These are phyloP conservation scores for Lecanoromycetidae sp. DNA, from an alignment of 2,329 filamentous ascomycete genomes.

Conservation along the genomic window DNA sequence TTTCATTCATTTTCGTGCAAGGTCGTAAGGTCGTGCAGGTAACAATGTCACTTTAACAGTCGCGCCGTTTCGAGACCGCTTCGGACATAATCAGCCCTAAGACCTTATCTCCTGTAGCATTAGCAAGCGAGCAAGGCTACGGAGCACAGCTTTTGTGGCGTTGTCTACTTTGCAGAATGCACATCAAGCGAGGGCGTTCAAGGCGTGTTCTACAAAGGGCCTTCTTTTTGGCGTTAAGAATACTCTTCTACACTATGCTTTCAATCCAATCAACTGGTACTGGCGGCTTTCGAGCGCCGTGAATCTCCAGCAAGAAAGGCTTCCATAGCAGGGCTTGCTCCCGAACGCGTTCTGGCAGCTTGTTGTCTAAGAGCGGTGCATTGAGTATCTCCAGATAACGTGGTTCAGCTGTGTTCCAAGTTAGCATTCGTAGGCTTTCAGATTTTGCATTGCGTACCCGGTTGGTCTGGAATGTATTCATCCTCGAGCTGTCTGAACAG, in stretches of 20 bases:
- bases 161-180: too few relatives aligned
- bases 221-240: not conserved
- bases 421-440: not conserved
- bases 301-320: slow-evolving; percentile 3
- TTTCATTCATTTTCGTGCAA: too few relatives aligned
- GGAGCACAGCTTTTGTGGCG: too few relatives aligned
- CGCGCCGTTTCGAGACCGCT: too few relatives aligned
- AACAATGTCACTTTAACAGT: too few relatives aligned
- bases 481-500: too few relatives aligned
- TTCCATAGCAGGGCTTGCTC: slow-evolving; percentile 12
- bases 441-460: not conserved
- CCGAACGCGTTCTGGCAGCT: slow-evolving; percentile 16
- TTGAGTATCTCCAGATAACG: slow-evolving; percentile 14
- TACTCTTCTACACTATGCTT: not conserved
- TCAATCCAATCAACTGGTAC: slow-evolving; percentile 3
- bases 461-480: not conserved
- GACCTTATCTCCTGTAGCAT: too few relatives aligned
- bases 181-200: too few relatives aligned
- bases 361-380: slow-evolving; percentile 12
- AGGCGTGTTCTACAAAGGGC: too few relatives aligned
- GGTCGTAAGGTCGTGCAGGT: too few relatives aligned
- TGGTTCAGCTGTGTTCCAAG: slow-evolving; percentile 4
- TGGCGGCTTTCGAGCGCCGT: not conserved
- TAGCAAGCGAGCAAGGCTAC: too few relatives aligned
- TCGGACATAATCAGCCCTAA: too few relatives aligned